Percentiles rank a stretch among this genome's conserved stretches.
Conservation (phyloP, 208 protist genomes). For the Leptomonas seymouri region DNA sequence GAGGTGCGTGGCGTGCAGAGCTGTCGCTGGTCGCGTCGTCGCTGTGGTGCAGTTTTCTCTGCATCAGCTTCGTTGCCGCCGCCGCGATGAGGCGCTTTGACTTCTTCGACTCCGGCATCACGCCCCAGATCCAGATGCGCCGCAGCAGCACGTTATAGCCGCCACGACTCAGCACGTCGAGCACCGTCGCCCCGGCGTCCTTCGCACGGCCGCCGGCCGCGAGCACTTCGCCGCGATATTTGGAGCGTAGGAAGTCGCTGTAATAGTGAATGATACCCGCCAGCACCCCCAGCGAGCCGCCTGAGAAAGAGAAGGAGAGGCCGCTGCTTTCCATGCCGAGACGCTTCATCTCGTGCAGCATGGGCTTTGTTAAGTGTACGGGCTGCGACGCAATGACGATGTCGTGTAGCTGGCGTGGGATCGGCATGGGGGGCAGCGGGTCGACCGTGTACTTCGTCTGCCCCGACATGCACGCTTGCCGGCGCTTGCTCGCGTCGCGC, state of each 20-base stretch:
- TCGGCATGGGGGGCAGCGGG: conserved; percentile 34
- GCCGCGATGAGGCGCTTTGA: neutral
- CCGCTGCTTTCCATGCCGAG: conserved; percentile 32
- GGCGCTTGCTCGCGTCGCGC: conserved; percentile 40
- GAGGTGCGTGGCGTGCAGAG: neutral
- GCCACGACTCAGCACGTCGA: conserved; percentile 28
- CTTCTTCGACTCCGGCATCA: conserved; percentile 26
- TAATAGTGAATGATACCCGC: conserved; percentile 56
- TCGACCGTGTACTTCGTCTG: conserved; percentile 40
- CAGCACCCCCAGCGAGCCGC: conserved; percentile 61
- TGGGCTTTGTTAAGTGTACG: conserved; percentile 25
- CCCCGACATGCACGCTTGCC: conserved; percentile 16
- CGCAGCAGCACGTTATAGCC: conserved; percentile 61
- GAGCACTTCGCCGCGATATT: conserved; percentile 34
- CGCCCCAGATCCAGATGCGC: conserved; percentile 59
- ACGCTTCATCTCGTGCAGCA: conserved; percentile 23
- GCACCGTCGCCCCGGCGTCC: conserved; percentile 32
- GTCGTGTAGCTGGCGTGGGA: conserved; percentile 35
- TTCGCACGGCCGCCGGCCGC: conserved; percentile 14
- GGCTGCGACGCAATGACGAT: conserved; percentile 48
- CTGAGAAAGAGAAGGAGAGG: conserved; percentile 55
- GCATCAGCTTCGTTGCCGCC: conserved; percentile 15
- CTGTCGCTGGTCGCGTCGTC: conserved; percentile 6
- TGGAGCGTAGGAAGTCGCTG: conserved; percentile 35
- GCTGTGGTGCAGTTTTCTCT: neutral